Evolutionary conservation across 2,329 filamentous ascomycete species (phyloP), one percentile per base, ranked within the genome.

Genomic region (Aureobasidium sp.): DNA sequence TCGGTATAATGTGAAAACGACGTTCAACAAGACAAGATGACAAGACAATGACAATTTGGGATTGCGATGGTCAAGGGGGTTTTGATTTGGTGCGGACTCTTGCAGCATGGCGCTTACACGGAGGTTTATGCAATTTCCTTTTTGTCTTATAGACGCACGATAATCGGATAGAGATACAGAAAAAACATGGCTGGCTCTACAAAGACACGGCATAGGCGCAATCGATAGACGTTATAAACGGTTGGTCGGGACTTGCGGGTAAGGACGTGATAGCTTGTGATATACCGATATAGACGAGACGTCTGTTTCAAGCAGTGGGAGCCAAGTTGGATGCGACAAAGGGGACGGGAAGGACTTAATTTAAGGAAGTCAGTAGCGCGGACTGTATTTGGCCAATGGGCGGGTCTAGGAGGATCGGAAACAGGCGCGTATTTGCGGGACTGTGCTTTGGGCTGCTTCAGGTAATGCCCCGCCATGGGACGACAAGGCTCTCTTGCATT

Each of bases 391-490:
- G 36, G 57, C 57, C 46, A 60, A 51, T 60, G 27, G 57, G 46
- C 46, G 44, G 46, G 57, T 51, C 46, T 51, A 29, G 44, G 13
- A 27, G 34, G 44, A 57, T 57, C 46, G 57, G 57, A 60, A 60
- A 60, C 42, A 32, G 44, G 57, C 57, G 57, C 46, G 46, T 60
- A 50, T 41, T 39, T 60, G 57, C 44, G 57, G 55, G 57, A 44
- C 41, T 60, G 57, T 60, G 57, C 57, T 60, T 60, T 60, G 46
- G 53, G 55, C 55, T 58, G 57, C 57, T 60, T 42, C 57, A 41
- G 7, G 27, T 20, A 15, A 37, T 42, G 42, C 55, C 55, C 55
- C 55, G 55, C 55, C 32, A 48, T 59, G 55, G 55, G 15, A 23
- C 32, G 55, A 37, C 53, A 29, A 20, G 39, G 27, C 39, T 27